Evolutionary conservation across 129 eudicot genomes (phyloP).

Genomic region (Chrysanthemum makinoi): DNA sequence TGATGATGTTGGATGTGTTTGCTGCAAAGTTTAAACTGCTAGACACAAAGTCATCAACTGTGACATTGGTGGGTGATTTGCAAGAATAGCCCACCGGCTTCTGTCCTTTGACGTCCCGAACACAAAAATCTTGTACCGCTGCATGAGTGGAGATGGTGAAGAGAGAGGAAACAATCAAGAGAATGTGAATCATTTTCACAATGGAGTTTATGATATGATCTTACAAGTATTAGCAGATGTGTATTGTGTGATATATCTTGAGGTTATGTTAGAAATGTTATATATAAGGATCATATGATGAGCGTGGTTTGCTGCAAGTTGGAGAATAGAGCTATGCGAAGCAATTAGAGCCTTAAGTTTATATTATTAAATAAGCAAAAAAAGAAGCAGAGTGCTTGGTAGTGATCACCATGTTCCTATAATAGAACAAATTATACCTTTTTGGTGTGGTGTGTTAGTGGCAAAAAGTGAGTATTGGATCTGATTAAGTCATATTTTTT

Average conservation of each 20-base stretch:
- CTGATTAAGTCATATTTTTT: neutral
- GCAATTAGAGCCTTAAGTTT: conserved; percentile 5
- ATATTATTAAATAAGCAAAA: conserved; percentile 2
- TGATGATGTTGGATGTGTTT: conserved; percentile 70
- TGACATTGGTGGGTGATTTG: conserved; percentile 46
- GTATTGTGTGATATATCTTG: conserved; percentile 4
- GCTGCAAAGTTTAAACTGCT: conserved; percentile 44
- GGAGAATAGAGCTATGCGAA: conserved; percentile 18
- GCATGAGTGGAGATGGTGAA: conserved; percentile 40
- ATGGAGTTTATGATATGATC: neutral
- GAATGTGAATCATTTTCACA: conserved; percentile 41
- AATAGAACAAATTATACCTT: conserved; percentile 30
- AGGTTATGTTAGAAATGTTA: conserved; percentile 5
- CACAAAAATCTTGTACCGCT: conserved; percentile 73
- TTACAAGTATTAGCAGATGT: conserved; percentile 2
- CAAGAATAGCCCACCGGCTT: conserved; percentile 75
- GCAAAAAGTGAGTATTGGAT: neutral
- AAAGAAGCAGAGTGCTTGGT: conserved; percentile 27
- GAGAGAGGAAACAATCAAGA: conserved; percentile 39
- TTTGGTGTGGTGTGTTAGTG: conserved; percentile 11
- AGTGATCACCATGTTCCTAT: conserved; percentile 34
- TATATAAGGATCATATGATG: conserved; percentile 23
- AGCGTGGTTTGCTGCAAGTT: conserved; percentile 13
- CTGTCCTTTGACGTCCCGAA: conserved; percentile 51
- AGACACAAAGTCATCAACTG: conserved; percentile 59